Base-by-base conservation (phyloP, 78 protist genomes). In the Cyanophora paradoxa region DNA sequence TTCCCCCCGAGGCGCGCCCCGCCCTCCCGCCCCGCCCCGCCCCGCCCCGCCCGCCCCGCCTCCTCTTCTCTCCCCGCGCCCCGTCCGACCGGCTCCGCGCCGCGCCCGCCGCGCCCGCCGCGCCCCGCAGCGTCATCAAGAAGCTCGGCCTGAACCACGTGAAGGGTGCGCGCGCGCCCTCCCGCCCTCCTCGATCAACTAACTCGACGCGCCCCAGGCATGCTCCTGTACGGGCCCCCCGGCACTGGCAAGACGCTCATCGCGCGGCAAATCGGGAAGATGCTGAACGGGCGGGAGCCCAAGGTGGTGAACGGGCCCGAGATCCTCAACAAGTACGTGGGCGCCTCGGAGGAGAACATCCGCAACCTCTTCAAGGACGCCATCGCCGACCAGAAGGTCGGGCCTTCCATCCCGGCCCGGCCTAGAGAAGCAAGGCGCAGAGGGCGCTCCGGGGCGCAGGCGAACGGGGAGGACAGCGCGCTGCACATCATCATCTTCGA, bases 261-360 rank as follows among this genome's bases (percentile, higher is more conserved):
- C 81, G 99, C 99, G 16, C 78, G 99, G 24, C 93, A 94, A 84
- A 96, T 97, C 44, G 98, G 98, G 1, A 92, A 97, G 81, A 95
- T 95, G 97, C 88, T 97, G 56, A 92, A 93, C 74, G 93, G 95
- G 37, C 58, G 64, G 31, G 94, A 89, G 70, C 97, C 97, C 46
- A 96, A 56, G 46, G 64, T 66, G 16, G 85, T 80, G 39, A 80
- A 80, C 67, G 94, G 95, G 3, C 97, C 95, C 26, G 96, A 92
- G 50, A 66, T 91, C 72, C 76, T 93, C 73, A 69, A 52, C 91
- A 91, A 92, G 78, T 93, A 81, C 76, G 98, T 97, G 30, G 99
- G 99, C 28, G 86, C 86, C 74, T 63, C 95, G 13, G 99, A 97
- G 74, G 93, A 92, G 50, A 97, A 96, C 79, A 83, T 97, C 33